Base-by-base conservation (phyloP, 2,329 filamentous ascomycete genomes). In the Penicillium sp. region DNA sequence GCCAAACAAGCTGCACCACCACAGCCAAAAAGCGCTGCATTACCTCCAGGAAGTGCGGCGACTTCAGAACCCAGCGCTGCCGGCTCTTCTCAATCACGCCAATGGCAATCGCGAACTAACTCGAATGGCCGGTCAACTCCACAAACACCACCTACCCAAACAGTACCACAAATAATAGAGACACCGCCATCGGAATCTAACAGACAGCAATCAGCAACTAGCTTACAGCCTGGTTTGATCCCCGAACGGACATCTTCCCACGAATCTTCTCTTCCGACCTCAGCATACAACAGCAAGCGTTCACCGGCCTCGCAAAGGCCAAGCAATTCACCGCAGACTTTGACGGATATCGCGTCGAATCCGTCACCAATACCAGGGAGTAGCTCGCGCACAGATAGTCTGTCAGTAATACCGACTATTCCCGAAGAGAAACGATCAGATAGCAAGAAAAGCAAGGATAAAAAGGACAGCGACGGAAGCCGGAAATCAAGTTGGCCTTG, bases 401-500 rank as follows among this genome's bases (percentile, higher is more conserved):
- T 95, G 14, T 91, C 90, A 0, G 88, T 91, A 63, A 91, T 94
- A 52, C 90, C 91, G 0, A 93, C 87, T 0, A 77, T 89, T 46
- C 77, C 77, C 2, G 89, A 92, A 57, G 89, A 94, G 54, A 88
- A 85, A 70, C 90, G 88, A 65, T 66, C 77, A 0, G 89, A 92
- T n/a, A 86, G 85, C 69, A 90, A 87, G 62, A 77, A 73, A 56
- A 70, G 73, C 18, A 77, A 80, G 64, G 81, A 84, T 51, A 92
- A 88, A 68, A 91, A 89, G 67, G 88, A 91, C 4, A 85, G 86
- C 1, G 85, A 90, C 47, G 81, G 81, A 51, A 79, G 80, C 23
- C 83, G 87, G 59, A 96, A 94, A 69, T 92, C 91, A 11, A 89
- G 87, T 59, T 90, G 83, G 70, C 84, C 85, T 71, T 89, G 90